Percentiles rank a stretch among this genome's conserved stretches.
Conservation (phyloP, 1,284 basidiomycete genomes). For the Coniophora puteana region DNA sequence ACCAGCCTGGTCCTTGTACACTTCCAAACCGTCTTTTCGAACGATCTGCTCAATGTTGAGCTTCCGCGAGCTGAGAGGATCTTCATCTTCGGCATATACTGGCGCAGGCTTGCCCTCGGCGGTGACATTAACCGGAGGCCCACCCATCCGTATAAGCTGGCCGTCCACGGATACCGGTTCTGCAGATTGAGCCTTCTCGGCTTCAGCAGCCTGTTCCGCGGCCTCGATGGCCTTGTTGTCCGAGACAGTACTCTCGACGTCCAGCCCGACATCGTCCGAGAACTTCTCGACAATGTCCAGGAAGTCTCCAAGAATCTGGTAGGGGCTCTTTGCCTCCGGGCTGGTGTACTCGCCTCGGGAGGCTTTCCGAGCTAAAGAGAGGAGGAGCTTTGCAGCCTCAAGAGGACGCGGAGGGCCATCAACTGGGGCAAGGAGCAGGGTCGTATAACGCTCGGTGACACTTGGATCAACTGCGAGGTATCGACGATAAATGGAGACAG, state of each 20-base stretch:
- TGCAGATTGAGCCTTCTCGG: constrained; percentile 27
- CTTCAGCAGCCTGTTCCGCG: constrained; percentile 41
- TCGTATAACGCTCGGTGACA: constrained; percentile 83
- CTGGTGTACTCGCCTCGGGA: constrained; percentile 81
- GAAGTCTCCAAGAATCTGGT: constrained; percentile 92
- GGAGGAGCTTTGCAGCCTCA: constrained; percentile 89
- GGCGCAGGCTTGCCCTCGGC: constrained; percentile 45
- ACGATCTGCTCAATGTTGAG: constrained; percentile 89
- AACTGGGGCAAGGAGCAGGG: constrained; percentile 66
- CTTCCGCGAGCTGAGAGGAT: constrained; percentile 67
- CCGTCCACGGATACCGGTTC: constrained; percentile 54
- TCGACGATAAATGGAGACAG: constrained; percentile 85
- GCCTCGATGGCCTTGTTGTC: constrained; percentile 45
- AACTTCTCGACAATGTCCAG: constrained; percentile 90
- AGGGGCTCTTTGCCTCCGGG: constrained; percentile 93
- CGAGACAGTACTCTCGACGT: constrained; percentile 68
- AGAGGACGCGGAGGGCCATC: constrained; percentile 77
- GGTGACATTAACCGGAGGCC: constrained; percentile 58
- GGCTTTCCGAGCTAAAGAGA: constrained; percentile 83
- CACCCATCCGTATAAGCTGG: constrained; percentile 72
- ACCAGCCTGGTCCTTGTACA: constrained; percentile 96
- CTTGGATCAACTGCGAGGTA: constrained; percentile 86
- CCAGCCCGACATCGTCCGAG: constrained; percentile 90
- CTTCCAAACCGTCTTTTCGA: constrained; percentile 77
- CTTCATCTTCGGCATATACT: constrained; percentile 78